Evolutionary conservation across 805 yeast genomes (phyloP).

Genomic region (Metschnikowia chrysomelidarum): DNA sequence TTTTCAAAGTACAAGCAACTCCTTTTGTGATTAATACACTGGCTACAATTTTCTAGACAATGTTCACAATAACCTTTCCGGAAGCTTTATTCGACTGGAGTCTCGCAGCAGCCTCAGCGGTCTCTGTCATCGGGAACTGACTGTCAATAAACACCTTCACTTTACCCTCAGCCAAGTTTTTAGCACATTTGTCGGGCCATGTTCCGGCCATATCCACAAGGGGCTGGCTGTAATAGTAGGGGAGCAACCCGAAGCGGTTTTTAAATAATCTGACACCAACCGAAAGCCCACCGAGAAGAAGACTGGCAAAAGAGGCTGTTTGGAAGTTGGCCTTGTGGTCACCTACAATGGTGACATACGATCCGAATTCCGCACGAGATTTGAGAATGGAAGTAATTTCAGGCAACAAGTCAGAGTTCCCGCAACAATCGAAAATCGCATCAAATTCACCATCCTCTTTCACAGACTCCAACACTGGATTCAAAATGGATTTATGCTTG

Average conservation of each 20-base stretch:
- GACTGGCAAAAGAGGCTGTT: slow-evolving; percentile 2
- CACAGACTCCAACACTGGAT: slow-evolving; percentile 34
- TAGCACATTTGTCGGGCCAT: slow-evolving; percentile 26
- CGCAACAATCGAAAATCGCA: slow-evolving; percentile 62
- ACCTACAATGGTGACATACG: slow-evolving; percentile 59
- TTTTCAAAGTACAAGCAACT: too few relatives aligned
- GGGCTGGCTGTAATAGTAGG: slow-evolving; percentile 30
- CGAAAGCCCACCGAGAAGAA: slow-evolving; percentile 1
- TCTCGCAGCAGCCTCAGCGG: slow-evolving; percentile 48
- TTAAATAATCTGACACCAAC: slow-evolving; percentile 11
- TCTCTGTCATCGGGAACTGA: slow-evolving; percentile 48
- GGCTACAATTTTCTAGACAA: too few relatives aligned
- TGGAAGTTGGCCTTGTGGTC: slow-evolving; percentile 43
- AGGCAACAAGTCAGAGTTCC: slow-evolving; percentile 50
- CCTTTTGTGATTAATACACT: too few relatives aligned
- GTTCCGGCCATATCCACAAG: slow-evolving; percentile 12
- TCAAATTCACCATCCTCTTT: slow-evolving; percentile 47
- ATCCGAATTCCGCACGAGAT: slow-evolving; percentile 36
- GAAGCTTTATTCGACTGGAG: slow-evolving; percentile 48
- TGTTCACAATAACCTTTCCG: slow-evolving; percentile 63
- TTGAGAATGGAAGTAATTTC: slow-evolving; percentile 44
- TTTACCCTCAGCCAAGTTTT: slow-evolving; percentile 45
- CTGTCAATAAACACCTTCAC: slow-evolving; percentile 53
- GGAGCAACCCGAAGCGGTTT: slow-evolving; percentile 20
- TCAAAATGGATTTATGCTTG: slow-evolving; percentile 33